Evolutionary conservation across 2,329 filamentous ascomycete genomes (phyloP), one percentile per base, ranked within the genome.

Genomic region (Ascochyta lentis): DNA sequence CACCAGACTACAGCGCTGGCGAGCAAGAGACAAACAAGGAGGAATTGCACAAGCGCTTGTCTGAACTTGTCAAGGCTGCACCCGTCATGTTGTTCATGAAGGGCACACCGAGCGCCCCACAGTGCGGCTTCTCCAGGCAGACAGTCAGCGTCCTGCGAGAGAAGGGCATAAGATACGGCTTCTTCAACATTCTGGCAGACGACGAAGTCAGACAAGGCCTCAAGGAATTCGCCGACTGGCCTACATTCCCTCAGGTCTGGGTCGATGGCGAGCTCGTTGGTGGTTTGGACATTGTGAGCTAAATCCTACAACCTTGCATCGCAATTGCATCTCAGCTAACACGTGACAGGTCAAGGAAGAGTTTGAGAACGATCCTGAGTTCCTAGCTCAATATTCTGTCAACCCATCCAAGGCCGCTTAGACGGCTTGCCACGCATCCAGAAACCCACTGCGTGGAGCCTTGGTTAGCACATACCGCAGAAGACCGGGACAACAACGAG

Each of bases 1-100:
- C 80, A n/a, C 79, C 80, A 9, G 75, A 80, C 40, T 77, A 76
- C 63, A 78, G 73, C 41, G 71, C 75, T 6, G 81, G 69, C 34
- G 63, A 65, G 50, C 63, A 72, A 23, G 69, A 75, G 76, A 83
- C 67, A 16, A 74, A 84, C 45, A 94, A 94, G 79, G 91, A 97
- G 75, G 92, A 96, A 63, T 80, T 99, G 49, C 88, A 92, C 76
- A 88, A 89, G 75, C 84, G 94, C 29, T 81, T 99, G 34, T 84
- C 79, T 19, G 90, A 96, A 66, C 83, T 99, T 33, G 94, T 98
- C 64, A 96, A 94, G 80, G 95, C 95, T 5, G 94, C 95, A 29
- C 92, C 93, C 0, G 93, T 99, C 29, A 99, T 99, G 95, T 82
- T 99, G 26, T 99, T 99, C 78, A 96, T 96, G 92, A 96, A 96